Percentiles rank a stretch among this genome's conserved stretches.
These are phyloP conservation scores for Phytophthora parvispora DNA, from an alignment of 352 stramenopile species.

Conservation along the genomic window DNA sequence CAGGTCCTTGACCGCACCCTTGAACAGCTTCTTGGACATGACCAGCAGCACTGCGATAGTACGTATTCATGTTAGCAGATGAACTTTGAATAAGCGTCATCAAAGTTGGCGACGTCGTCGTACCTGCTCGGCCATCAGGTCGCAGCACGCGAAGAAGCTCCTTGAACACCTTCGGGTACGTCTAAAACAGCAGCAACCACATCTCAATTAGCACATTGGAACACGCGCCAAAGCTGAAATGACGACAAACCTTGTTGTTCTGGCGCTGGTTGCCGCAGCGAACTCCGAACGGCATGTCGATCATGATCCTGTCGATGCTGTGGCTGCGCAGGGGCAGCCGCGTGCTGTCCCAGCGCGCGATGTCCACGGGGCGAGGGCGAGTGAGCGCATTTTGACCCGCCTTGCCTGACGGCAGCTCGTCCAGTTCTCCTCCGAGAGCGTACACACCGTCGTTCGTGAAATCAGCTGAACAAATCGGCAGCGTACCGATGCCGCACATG, in stretches of 20 bases:
- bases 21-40: constrained; percentile 86
- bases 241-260: constrained; percentile 64
- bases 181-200: constrained; percentile 35
- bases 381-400: constrained; percentile 60
- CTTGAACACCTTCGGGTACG: constrained; percentile 83
- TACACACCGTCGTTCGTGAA: constrained; percentile 67
- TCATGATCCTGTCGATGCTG: constrained; percentile 71
- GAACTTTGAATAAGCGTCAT: neutral
- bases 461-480: constrained; percentile 69
- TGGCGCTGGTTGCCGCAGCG: constrained; percentile 76
- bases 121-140: constrained; percentile 60
- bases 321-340: constrained; percentile 61
- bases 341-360: constrained; percentile 77
- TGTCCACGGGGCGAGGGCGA: constrained; percentile 48
- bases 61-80: neutral
- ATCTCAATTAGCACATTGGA: neutral
- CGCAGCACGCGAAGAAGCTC: constrained; percentile 75
- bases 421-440: constrained; percentile 74
- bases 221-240: neutral
- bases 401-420: constrained; percentile 59
- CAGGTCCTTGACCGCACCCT: constrained; percentile 56
- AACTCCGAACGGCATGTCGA: constrained; percentile 86
- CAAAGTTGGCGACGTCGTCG: neutral
- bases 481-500: constrained; percentile 87
- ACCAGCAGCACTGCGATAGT: constrained; percentile 65